Percentiles rank a stretch among this genome's conserved stretches.
Evolutionary conservation across 1,284 basidiomycete genomes (phyloP).

Genomic region (Meira nashicola): DNA sequence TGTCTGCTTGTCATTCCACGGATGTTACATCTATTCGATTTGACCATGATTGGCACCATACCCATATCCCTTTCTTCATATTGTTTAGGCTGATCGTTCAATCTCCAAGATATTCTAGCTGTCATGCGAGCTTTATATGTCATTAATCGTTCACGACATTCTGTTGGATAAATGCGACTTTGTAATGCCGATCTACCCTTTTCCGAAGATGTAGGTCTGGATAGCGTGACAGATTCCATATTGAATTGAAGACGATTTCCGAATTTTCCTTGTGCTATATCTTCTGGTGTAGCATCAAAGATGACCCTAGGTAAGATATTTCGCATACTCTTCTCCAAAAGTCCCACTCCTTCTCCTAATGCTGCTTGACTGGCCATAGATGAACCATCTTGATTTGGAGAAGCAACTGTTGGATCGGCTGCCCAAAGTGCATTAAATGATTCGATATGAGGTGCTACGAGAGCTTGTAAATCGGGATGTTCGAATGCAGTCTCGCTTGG

Average conservation of each 20-base stretch:
- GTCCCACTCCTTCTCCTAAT: constrained; percentile 71
- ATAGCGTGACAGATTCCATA: constrained; percentile 80
- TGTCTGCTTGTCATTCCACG: constrained; percentile 76
- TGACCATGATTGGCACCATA: constrained; percentile 90
- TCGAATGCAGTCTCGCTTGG: constrained; percentile 69
- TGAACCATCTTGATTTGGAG: constrained; percentile 15
- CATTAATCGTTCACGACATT: constrained; percentile 78
- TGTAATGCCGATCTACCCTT: not conserved
- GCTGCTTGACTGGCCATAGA: constrained; percentile 50
- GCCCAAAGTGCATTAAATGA: constrained; percentile 81
- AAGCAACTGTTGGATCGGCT: constrained; percentile 41
- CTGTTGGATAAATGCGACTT: constrained; percentile 72
- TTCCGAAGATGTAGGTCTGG: constrained; percentile 61
- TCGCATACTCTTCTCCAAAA: constrained; percentile 73
- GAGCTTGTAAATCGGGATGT: constrained; percentile 81
- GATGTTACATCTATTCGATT: constrained; percentile 92
- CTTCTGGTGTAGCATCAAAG: constrained; percentile 67
- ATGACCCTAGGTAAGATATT: constrained; percentile 86
- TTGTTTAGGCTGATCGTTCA: constrained; percentile 69
- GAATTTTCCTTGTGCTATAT: constrained; percentile 24
- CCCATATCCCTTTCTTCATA: constrained; percentile 83
- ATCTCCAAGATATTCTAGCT: constrained; percentile 81
- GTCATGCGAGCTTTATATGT: constrained; percentile 89
- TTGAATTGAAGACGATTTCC: constrained; percentile 63
- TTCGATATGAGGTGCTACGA: constrained; percentile 88